Base-by-base conservation (phyloP, 1,284 basidiomycete genomes). In the Ustilago cynodontis region DNA sequence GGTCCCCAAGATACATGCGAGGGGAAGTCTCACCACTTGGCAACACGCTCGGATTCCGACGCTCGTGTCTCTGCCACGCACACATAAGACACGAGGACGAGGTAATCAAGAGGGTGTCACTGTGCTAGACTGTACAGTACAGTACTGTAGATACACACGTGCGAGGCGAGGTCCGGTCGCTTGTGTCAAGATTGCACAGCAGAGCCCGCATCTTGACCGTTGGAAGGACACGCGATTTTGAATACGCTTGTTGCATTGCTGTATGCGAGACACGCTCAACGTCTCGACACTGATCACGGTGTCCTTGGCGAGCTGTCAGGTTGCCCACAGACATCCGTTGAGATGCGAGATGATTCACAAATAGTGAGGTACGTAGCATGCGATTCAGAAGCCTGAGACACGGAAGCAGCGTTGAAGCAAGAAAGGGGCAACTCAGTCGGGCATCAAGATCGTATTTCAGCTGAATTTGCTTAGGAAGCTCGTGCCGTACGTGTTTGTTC, bases 21-120 rank as follows among this genome's bases (percentile, higher is more conserved):
- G 24, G 13, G 26, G 5, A 20, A 53, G 51, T 33, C 51, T 33
- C 51, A 53, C 51, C 29, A 35, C 51, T 14, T 39, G 18, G 37
- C 37, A 55, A 55, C 52, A 39, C 35, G 53, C 53, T 55, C 26
- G 53, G 53, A 55, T 20, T 24, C 53, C 53, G 37, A 55, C 33
- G 33, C 37, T 39, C 53, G 37, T 35, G 11, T 49, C 22, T 43
- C 24, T 49, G 9, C 20, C 41, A 43, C 6, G 31, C 31, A 33
- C 41, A n/a, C 4, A 28, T 3, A 5, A 13, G 24, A 14, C 10
- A 8, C 24, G 47, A 26, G 6, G 24, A 18, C 24, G 14, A 26
- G 47, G 47, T 11, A 28, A 33, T 33, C 6, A 11, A 33, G 11
- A 6, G 7, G 47, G 26, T 11, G 28, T 16, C 5, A 26, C 22